Percentiles rank a stretch among this genome's conserved stretches.
These are phyloP conservation scores for Russula ochroleuca DNA, from an alignment of 768 basidiomycete species.

Conservation along the genomic window DNA sequence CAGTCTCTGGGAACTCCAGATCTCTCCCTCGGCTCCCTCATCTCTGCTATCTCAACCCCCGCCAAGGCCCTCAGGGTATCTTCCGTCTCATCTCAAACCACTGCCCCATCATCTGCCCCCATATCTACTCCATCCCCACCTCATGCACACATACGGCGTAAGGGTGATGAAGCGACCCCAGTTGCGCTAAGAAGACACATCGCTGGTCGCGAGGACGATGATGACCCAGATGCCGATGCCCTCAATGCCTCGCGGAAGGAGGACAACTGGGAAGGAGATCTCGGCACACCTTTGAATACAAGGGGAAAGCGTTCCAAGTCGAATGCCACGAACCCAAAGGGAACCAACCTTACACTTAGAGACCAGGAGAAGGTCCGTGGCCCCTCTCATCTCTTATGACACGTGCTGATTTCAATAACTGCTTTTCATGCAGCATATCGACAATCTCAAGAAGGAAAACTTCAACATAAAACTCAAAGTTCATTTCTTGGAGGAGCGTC, in stretches of 20 bases:
- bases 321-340: conserved; percentile 37
- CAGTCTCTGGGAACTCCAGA: conserved; percentile 27
- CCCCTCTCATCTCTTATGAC: not conserved
- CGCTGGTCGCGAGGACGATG: conserved; percentile 22
- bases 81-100: conserved; percentile 26
- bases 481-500: conserved; percentile 90
- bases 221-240: conserved; percentile 18
- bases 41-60: conserved; percentile 27
- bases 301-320: conserved; percentile 44
- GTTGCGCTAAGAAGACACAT: conserved; percentile 19
- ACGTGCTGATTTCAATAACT: not conserved
- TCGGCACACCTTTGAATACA: conserved; percentile 47
- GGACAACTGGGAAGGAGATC: conserved; percentile 45
- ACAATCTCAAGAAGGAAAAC: conserved; percentile 94
- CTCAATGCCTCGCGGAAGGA: conserved; percentile 25
- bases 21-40: conserved; percentile 29
- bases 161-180: conserved; percentile 24
- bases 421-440: conserved; percentile 65
- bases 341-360: conserved; percentile 68
- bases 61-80: conserved; percentile 28
- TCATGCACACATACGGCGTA: conserved; percentile 18
- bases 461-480: conserved; percentile 95
- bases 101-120: conserved; percentile 28
- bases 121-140: conserved; percentile 30
- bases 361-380: conserved; percentile 90